These are phyloP conservation scores for Pseudocercospora macadamiae DNA, from an alignment of 2,329 filamentous ascomycete genomes.

Conservation along the genomic window DNA sequence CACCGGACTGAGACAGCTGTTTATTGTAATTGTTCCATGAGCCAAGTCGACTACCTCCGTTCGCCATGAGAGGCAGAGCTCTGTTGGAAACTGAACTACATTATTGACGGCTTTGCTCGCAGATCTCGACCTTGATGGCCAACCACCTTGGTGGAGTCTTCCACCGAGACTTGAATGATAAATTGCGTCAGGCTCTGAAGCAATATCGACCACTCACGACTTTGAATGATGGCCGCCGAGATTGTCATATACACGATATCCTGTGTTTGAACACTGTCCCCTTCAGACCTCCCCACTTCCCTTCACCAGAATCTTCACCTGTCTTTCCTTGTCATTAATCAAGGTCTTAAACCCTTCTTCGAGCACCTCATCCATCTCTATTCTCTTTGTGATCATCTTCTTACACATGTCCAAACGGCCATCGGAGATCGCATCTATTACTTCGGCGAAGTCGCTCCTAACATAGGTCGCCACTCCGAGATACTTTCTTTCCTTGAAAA, in stretches of 20 bases:
- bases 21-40: too few species aligned
- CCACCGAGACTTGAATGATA: too few species aligned
- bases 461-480: conserved; percentile 57
- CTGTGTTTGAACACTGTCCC: background rate
- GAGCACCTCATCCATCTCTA: conserved; percentile 50
- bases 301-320: conserved; percentile 52
- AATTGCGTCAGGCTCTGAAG: too few species aligned
- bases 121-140: conserved; percentile 11
- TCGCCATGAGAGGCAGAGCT: too few species aligned
- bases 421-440: conserved; percentile 51
- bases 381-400: conserved; percentile 55
- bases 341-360: conserved; percentile 52
- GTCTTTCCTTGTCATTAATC: conserved; percentile 54
- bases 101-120: too few species aligned
- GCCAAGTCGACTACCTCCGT: too few species aligned
- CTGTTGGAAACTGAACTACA: too few species aligned
- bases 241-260: too few species aligned
- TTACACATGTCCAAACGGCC: conserved; percentile 46
- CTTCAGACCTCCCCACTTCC: conserved; percentile 29
- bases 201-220: too few species aligned
- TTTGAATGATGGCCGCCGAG: too few species aligned
- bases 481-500: conserved; percentile 58
- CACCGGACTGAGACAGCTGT: too few species aligned
- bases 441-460: conserved; percentile 54
- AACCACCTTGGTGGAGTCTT: background rate